Conservation (phyloP, 2,329 filamentous ascomycete species). For the Metarhizium anisopliae region DNA sequence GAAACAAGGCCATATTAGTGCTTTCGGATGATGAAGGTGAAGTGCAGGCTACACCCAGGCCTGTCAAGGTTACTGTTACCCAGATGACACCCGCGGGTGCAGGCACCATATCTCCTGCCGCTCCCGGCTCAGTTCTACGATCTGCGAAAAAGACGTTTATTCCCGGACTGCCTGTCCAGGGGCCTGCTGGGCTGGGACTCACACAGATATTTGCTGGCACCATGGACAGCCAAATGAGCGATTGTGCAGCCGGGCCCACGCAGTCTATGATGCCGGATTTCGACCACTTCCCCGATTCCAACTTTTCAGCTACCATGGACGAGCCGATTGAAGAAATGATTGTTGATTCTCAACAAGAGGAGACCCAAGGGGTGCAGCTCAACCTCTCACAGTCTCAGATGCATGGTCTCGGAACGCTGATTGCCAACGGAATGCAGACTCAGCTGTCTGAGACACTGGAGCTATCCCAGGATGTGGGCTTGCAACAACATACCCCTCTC, state of each 20-base stretch:
- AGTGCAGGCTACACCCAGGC: slow-evolving; percentile 37
- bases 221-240: slow-evolving; percentile 53
- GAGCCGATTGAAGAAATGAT: slow-evolving; percentile 43
- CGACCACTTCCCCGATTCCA: slow-evolving; percentile 46
- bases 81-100: slow-evolving; percentile 32
- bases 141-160: slow-evolving; percentile 63
- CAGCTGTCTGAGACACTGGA: slow-evolving; percentile 64
- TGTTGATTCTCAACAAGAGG: slow-evolving; percentile 32
- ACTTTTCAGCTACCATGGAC: slow-evolving; percentile 52
- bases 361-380: slow-evolving; percentile 40
- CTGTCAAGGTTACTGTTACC: slow-evolving; percentile 26
- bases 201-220: slow-evolving; percentile 90
- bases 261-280: slow-evolving; percentile 49
- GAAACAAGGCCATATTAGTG: slow-evolving; percentile 37
- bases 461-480: slow-evolving; percentile 73
- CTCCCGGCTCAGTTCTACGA: slow-evolving; percentile 56
- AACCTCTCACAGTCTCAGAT: slow-evolving; percentile 53
- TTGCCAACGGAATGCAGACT: slow-evolving; percentile 38
- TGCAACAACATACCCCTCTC: slow-evolving; percentile 64
- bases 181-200: slow-evolving; percentile 59
- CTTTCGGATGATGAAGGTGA: slow-evolving; percentile 53
- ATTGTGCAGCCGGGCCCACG: slow-evolving; percentile 18
- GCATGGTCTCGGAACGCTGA: slow-evolving; percentile 48
- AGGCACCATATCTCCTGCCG: slow-evolving; percentile 40
- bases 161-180: slow-evolving; percentile 54